Percentiles rank a stretch among this genome's conserved stretches.
These are phyloP conservation scores for Russula lepida DNA, from an alignment of 768 basidiomycete genomes.

Conservation along the genomic window DNA sequence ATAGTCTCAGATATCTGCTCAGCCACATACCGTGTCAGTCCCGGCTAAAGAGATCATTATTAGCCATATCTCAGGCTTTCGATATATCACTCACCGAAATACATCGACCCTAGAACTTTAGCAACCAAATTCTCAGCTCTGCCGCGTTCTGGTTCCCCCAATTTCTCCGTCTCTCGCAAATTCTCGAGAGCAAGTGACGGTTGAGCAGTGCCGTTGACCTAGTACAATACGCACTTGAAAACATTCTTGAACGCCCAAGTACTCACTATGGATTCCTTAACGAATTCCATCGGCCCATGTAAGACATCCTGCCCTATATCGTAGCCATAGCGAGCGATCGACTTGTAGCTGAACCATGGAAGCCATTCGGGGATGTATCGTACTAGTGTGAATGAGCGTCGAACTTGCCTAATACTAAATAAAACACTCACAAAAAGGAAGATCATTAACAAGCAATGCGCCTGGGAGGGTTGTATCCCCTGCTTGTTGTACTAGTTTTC, in stretches of 20 bases:
- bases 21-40: neutral
- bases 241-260: neutral
- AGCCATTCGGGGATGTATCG: conserved; percentile 6
- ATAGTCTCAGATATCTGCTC: neutral
- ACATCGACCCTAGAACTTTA: neutral
- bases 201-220: conserved; percentile 7
- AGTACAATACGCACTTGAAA: no score
- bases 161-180: neutral
- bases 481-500: neutral
- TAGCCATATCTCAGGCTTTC: neutral
- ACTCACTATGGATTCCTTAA: neutral
- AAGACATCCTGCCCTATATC: neutral
- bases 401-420: neutral
- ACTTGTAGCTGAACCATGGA: conserved; percentile 6
- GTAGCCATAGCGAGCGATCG: neutral
- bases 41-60: neutral
- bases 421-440: neutral
- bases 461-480: neutral
- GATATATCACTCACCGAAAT: neutral
- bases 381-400: neutral
- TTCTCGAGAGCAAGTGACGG: conserved; percentile 5
- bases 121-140: neutral
- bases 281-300: neutral
- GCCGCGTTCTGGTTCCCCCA: neutral
- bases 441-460: neutral